Base-by-base conservation (phyloP, 176 grass and related monocot species). In the Oryza nivara region DNA sequence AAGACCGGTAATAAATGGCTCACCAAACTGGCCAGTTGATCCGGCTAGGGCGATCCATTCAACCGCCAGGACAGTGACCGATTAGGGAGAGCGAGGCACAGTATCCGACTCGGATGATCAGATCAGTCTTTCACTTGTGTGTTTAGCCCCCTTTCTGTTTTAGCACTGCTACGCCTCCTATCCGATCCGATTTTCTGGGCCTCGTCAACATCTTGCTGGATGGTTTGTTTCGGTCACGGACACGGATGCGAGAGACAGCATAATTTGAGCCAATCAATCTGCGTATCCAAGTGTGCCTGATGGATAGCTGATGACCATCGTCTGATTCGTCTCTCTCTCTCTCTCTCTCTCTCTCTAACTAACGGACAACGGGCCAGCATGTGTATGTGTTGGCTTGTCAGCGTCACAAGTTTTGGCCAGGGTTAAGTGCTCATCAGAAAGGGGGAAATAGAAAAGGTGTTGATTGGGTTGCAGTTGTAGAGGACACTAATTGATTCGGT, bases 41-140 rank as follows among this genome's bases (percentile, higher is more conserved):
- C 40, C 36, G 11, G 36, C 69, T 38, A 38, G 17, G 43, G 20
- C 22, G 20, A 17, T 56, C 51, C 6, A 54, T 6, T 34, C 23
- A 54, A 9, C 63, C 43, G 79, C 49, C 65, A 16, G 52, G 80
- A 72, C 44, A 54, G 86, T 0, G 73, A 82, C 16, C 8, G 63
- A 22, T 25, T 25, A 5, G 48, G 72, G 68, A 45, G 26, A n/a
- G 5, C 54, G 56, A 60, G 7, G n/a, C 20, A 60, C 56, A 9
- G 56, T n/a, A 60, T 60, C 51, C 6, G 3, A 4, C 3, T 47
- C 48, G 48, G 48, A 51, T 51, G 48, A 51, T 14, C 14, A 10
- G 8, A 16, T 4, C 14, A 10, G 43, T 44, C 48, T 15, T 16
- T 16, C 13, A 13, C 15, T 19, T 54, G 14, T 17, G 36, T 52